Base-by-base conservation (phyloP, 2,329 filamentous ascomycete species). In the Fonsecaea multimorphosa region DNA sequence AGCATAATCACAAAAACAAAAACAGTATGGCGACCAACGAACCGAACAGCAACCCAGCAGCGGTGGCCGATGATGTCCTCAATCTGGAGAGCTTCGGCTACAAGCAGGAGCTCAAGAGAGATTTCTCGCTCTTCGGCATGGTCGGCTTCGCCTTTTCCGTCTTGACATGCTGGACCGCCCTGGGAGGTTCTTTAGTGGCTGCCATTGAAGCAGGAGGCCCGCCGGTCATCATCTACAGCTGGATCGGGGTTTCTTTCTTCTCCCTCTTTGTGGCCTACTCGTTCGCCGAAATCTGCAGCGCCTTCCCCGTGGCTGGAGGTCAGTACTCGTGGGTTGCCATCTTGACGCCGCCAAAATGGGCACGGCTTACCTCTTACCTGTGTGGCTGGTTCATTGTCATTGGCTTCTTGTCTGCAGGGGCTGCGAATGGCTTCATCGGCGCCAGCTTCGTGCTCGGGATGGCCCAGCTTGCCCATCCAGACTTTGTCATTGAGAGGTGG, bases 101-200 rank as follows among this genome's bases (percentile, higher is more conserved):
- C 31, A 52, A 60, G 57, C 57, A 65, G 84, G 84, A 87, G 73
- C 79, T 87, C 68, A 85, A 85, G 72, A 82, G 85, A 9, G 83
- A 79, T 14, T 87, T 87, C 69, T 78, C 82, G 7, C 73, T 86
- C 5, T 69, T 86, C 36, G 84, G 84, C 34, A 87, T 87, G 83
- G 78, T 87, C 44, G 85, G 84, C 0, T 87, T 87, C 75, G 82
- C 80, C 52, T 87, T 87, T 74, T 83, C 80, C 61, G 84, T 87
- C 52, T 82, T 87, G 49, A 86, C 85, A 34, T 83, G 79, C 72
- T 87, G 85, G 85, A 84, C 82, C 34, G 85, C 85, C 2, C 74
- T 87, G 2, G 81, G 81, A 53, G 85, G 85, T 40, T 83, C 85
- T 0, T 79, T 87, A 44, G 84, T 85, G 60, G 80, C 86, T 31